phyloP scores from a whole-genome alignment of 805 yeast genomes.

The Metschnikowia borealis region DNA sequence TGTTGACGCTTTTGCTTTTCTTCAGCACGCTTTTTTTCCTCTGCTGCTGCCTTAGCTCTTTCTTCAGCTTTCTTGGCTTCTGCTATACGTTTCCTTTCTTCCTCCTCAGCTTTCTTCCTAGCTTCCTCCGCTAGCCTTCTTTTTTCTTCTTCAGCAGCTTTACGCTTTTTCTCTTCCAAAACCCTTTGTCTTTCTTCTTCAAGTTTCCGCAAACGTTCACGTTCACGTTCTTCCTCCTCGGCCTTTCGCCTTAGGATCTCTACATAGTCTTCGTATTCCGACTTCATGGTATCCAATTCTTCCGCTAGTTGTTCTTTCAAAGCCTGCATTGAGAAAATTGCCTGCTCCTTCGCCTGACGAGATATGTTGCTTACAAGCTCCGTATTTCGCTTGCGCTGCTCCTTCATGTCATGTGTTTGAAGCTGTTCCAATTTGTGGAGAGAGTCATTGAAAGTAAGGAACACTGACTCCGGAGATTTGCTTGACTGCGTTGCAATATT shows the following conservation, averaged over 20 bases:
- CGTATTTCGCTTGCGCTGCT: background rate
- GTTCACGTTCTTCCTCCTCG: slow-evolving; percentile 1
- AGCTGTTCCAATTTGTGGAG: slow-evolving; percentile 6
- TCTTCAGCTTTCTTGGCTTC: slow-evolving; percentile 12
- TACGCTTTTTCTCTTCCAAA: slow-evolving; percentile 6
- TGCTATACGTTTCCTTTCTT: slow-evolving; percentile 6
- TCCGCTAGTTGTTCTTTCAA: background rate
- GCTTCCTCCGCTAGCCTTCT: slow-evolving; percentile 15
- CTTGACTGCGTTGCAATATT: background rate
- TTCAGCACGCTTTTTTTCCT: slow-evolving; percentile 15
- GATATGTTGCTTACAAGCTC: background rate
- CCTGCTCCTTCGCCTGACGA: background rate
- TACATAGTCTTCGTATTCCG: background rate
- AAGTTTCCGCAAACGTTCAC: background rate
- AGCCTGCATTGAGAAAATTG: background rate
- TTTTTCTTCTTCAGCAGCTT: slow-evolving; percentile 13
- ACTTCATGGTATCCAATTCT: background rate
- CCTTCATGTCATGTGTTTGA: slow-evolving; percentile 3
- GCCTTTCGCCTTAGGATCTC: background rate
- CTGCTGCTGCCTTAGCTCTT: slow-evolving; percentile 16
- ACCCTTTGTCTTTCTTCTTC: slow-evolving; percentile 15
- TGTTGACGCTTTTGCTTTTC: slow-evolving; percentile 13
- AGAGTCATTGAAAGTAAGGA: slow-evolving; percentile 7
- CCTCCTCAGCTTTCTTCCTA: slow-evolving; percentile 18
- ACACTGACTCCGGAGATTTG: background rate